phyloP scores from a whole-genome alignment of 306 rosid species.

The Sesbania bispinosa region DNA sequence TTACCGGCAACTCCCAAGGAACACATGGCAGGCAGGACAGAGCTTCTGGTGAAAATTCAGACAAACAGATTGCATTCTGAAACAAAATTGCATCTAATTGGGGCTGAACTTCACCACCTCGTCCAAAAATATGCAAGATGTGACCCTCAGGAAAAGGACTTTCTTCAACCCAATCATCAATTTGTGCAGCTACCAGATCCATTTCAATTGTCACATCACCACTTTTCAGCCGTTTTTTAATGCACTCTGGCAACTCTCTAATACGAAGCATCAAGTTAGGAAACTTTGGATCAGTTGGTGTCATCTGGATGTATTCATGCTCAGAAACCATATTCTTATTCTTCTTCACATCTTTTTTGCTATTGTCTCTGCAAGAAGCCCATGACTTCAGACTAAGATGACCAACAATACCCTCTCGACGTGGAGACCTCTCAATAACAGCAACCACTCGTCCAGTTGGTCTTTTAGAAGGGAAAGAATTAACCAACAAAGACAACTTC shows the following conservation, averaged over 20 bases:
- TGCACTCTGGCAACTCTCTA: conserved; percentile 49
- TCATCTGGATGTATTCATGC: conserved; percentile 55
- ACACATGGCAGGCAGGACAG: conserved; percentile 53
- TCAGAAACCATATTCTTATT: conserved; percentile 37
- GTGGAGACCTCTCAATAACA: conserved; percentile 60
- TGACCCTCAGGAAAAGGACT: conserved; percentile 63
- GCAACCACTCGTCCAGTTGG: conserved; percentile 85
- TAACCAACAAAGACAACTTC: conserved; percentile 51
- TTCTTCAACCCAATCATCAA: conserved; percentile 69
- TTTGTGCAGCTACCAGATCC: conserved; percentile 69
- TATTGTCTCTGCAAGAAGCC: too few relatives aligned
- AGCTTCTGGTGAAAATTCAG: conserved; percentile 66
- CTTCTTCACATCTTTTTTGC: conserved; percentile 43
- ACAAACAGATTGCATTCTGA: conserved; percentile 53
- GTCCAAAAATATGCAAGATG: conserved; percentile 60
- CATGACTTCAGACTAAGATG: too few relatives aligned
- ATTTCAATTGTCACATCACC: conserved; percentile 57
- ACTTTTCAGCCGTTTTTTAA: conserved; percentile 56
- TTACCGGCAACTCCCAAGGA: conserved; percentile 75
- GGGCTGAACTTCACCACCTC: conserved; percentile 58
- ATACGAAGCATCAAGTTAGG: conserved; percentile 58
- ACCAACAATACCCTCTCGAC: conserved; percentile 68
- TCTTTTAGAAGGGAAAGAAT: conserved; percentile 67
- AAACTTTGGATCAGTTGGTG: conserved; percentile 64
- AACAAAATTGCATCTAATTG: conserved; percentile 77